phyloP scores from a whole-genome alignment of 1,284 basidiomycete species.

The Pterula multifida region DNA sequence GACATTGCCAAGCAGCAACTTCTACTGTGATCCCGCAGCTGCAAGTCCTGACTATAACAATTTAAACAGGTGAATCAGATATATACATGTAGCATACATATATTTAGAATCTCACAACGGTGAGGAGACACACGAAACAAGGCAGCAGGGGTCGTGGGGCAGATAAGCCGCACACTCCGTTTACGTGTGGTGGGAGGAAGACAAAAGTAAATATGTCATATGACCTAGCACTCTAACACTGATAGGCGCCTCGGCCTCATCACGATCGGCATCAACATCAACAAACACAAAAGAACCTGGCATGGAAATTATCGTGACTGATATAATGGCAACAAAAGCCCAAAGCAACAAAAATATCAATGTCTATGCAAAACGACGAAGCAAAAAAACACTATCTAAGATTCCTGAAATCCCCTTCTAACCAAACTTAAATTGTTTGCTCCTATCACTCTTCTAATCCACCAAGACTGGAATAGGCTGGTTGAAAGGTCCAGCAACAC shows the following conservation, averaged over 20 bases:
- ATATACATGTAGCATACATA: not conserved
- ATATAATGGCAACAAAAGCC: not conserved
- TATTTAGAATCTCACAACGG: not conserved
- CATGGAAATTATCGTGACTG: no score
- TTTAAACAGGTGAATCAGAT: not conserved
- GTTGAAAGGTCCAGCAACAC: slow-evolving; percentile 44
- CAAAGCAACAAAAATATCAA: not conserved
- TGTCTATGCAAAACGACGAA: not conserved
- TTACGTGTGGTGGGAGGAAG: not conserved
- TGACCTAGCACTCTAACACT: not conserved
- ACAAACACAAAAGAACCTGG: not conserved
- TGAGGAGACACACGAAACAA: not conserved
- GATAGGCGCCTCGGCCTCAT: no score
- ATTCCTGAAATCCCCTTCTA: no score
- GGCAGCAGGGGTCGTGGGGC: not conserved
- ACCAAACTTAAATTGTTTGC: not conserved
- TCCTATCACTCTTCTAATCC: not conserved
- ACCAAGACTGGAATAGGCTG: not conserved
- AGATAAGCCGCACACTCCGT: not conserved
- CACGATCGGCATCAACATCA: not conserved
- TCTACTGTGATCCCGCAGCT: not conserved
- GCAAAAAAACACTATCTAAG: not conserved
- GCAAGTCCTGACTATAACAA: not conserved
- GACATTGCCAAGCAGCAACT: no score
- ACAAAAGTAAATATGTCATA: not conserved